Evolutionary conservation across 805 yeast genomes (phyloP), one percentile per base, ranked within the genome.

Genomic region (Sporopachydermia quercuum): DNA sequence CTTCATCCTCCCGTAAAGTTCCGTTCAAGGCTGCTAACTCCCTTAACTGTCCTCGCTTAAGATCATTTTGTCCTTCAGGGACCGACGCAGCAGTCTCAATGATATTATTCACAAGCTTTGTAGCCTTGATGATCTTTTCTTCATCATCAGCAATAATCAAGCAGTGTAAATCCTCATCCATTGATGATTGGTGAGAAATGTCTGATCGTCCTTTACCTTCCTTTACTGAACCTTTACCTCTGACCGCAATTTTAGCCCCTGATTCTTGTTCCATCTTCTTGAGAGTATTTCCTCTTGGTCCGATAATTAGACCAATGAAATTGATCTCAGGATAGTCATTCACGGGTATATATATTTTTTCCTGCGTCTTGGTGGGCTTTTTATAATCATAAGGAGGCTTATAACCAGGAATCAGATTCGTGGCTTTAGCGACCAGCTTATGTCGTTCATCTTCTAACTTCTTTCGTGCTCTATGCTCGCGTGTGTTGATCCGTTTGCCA

Each of bases 141-240:
- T 75, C 85, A 13, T 77, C 67, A 47, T 86, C 96, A 1, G 91
- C 85, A 3, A 82, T 81, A 38, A 91, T 76, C 34, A 87, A 59
- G 50, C 94, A 87, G 58, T 91, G 98, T 40, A 93, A 59, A 35
- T 85, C 94, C 43, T 93, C 98, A 36, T 78, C 76, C 47, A 77
- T 61, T 43, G 74, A 70, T 44, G 70, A 66, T 19, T 71, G 71
- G 34, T 51, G 53, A 2, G 70, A 64, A 13, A 66, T 54, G 33
- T 65, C 67, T 8, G 65, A 52, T 1, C 71, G 60, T 42, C 71
- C 70, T 55, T 76, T 80, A 19, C 97, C 97, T 52, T 84, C 94
- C 53, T 89, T 89, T 15, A 86, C 94, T 1, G 96, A 87, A 0
- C 99, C 99, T 48, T 81, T 77, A 18, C 99, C 99, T 48, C 99